These are phyloP conservation scores for Suillus americanus DNA, from an alignment of 768 basidiomycete genomes.

Conservation along the genomic window DNA sequence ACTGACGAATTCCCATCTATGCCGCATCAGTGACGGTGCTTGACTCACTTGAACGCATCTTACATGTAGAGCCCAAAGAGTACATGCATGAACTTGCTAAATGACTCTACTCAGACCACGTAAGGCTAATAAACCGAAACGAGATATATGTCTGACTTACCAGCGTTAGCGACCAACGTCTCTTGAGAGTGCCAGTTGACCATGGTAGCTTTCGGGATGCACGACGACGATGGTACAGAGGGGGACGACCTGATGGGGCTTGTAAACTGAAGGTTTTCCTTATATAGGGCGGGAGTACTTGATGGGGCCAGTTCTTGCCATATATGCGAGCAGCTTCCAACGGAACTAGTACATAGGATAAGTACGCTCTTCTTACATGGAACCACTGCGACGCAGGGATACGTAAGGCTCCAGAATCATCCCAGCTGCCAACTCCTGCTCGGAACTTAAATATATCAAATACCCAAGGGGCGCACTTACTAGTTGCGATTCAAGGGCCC, in stretches of 20 bases:
- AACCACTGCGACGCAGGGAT: background rate
- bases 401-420: background rate
- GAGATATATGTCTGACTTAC: conserved; percentile 30
- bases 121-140: conserved; percentile 10
- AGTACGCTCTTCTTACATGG: background rate
- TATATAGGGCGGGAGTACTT: background rate
- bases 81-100: conserved; percentile 57
- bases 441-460: background rate
- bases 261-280: background rate
- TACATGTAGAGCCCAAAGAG: conserved; percentile 62
- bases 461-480: background rate
- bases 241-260: background rate
- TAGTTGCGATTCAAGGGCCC: background rate
- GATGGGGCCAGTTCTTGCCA: background rate
- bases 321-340: background rate
- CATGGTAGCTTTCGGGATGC: conserved; percentile 36
- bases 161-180: conserved; percentile 47
- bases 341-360: background rate
- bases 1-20: conserved; percentile 67
- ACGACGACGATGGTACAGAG: background rate
- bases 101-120: conserved; percentile 20
- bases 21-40: conserved; percentile 10
- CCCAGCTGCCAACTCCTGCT: background rate
- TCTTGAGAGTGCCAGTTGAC: conserved; percentile 54
- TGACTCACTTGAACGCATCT: conserved; percentile 20